These are phyloP conservation scores for Aspergillus incahuasiensis DNA, from an alignment of 495 filamentous ascomycete species.

Conservation along the genomic window DNA sequence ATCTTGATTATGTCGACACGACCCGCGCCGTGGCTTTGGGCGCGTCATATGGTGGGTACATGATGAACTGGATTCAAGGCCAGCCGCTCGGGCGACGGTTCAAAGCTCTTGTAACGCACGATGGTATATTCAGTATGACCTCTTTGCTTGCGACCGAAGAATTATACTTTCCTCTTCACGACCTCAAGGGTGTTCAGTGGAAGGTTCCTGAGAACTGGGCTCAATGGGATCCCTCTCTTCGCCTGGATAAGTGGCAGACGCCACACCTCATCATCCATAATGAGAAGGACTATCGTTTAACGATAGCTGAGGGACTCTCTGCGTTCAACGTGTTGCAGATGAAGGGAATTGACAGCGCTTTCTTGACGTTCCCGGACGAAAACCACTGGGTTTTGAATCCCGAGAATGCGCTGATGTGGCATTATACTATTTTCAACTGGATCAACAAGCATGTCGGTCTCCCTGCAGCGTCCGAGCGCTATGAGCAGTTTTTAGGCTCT, in stretches of 20 bases:
- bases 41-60: slow-evolving; percentile 83
- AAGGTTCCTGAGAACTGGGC: slow-evolving; percentile 67
- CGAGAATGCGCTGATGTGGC: slow-evolving; percentile 89
- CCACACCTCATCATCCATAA: slow-evolving; percentile 88
- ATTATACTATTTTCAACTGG: slow-evolving; percentile 80
- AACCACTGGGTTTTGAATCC: slow-evolving; percentile 88
- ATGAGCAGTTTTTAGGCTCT: slow-evolving; percentile 2
- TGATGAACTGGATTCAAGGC: slow-evolving; percentile 65
- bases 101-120: slow-evolving; percentile 87
- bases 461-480: slow-evolving; percentile 22
- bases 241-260: slow-evolving; percentile 71
- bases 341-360: slow-evolving; percentile 43
- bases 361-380: slow-evolving; percentile 80
- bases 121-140: slow-evolving; percentile 79
- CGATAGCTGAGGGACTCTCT: slow-evolving; percentile 76
- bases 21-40: slow-evolving; percentile 73
- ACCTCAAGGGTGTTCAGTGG: slow-evolving; percentile 75
- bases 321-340: slow-evolving; percentile 86
- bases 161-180: slow-evolving; percentile 83
- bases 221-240: slow-evolving; percentile 74
- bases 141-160: slow-evolving; percentile 76
- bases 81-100: slow-evolving; percentile 62
- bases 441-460: slow-evolving; percentile 78
- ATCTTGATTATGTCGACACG: slow-evolving; percentile 72
- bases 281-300: slow-evolving; percentile 85